These are phyloP conservation scores for Plasmodium fragile DNA, from an alignment of 169 alveolate species.

Conservation along the genomic window DNA sequence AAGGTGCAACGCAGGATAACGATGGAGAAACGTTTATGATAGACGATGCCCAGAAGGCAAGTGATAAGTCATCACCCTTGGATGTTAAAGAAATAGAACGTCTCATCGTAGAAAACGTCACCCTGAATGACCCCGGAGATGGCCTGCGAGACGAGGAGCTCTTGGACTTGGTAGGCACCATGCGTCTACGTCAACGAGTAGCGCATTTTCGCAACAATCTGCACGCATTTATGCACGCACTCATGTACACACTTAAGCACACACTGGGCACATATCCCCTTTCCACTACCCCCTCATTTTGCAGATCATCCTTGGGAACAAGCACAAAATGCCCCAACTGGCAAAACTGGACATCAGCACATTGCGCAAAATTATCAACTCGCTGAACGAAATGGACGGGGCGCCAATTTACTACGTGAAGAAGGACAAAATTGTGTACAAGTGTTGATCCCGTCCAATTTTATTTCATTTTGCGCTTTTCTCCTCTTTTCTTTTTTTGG, in stretches of 20 bases:
- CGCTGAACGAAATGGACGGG: conserved; percentile 72
- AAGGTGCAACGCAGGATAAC: background rate
- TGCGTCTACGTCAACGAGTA: background rate
- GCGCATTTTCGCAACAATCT: background rate
- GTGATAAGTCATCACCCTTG: background rate
- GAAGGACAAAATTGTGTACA: conserved; percentile 61
- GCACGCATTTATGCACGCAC: background rate
- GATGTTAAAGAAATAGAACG: conserved; percentile 49
- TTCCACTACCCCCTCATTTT: background rate
- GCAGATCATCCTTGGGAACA: conserved; percentile 60
- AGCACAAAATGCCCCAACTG: conserved; percentile 54
- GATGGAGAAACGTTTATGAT: conserved; percentile 14
- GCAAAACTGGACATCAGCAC: conserved; percentile 34
- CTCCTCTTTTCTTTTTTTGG: conserved; percentile 18
- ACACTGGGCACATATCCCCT: background rate
- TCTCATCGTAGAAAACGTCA: conserved; percentile 57
- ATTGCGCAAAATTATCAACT: conserved; percentile 48
- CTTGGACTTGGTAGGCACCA: conserved; percentile 76
- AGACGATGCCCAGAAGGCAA: conserved; percentile 13
- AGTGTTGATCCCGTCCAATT: background rate
- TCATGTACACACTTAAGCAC: background rate
- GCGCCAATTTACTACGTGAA: conserved; percentile 71
- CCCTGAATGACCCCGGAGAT: conserved; percentile 69
- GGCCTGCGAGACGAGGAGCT: conserved; percentile 79
- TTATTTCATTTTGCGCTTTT: background rate